Evolutionary conservation across 371 early-diverging fungal genomes (phyloP).

Genomic region (Mortierella sp.): DNA sequence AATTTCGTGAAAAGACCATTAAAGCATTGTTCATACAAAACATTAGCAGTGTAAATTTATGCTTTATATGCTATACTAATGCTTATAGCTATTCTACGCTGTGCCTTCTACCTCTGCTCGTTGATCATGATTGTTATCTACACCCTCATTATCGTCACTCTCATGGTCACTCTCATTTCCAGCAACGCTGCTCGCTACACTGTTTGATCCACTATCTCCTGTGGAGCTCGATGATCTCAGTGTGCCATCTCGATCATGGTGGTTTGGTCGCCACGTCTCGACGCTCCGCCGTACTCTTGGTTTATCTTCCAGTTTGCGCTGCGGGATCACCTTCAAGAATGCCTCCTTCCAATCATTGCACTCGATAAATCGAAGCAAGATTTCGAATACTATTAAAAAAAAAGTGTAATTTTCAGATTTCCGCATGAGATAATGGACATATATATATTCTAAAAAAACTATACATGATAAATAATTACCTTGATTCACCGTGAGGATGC

Average conservation of each 20-base stretch:
- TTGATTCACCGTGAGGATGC: constrained; percentile 94
- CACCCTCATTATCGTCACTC: constrained; percentile 11
- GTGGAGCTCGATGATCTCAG: not conserved
- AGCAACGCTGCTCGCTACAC: constrained; percentile 33
- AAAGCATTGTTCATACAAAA: no score
- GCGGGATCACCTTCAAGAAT: constrained; percentile 88
- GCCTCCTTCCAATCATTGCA: constrained; percentile 82
- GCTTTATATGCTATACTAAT: no score
- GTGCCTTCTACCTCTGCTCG: not conserved
- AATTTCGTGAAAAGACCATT: no score
- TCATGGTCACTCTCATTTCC: constrained; percentile 28
- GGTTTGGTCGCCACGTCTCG: constrained; percentile 29
- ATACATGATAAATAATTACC: constrained; percentile 57
- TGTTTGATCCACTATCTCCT: constrained; percentile 19
- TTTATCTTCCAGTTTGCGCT: constrained; percentile 79
- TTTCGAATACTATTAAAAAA: constrained; percentile 75
- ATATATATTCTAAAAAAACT: not conserved
- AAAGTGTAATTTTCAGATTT: no score
- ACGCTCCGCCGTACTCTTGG: constrained; percentile 55
- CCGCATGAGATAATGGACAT: not conserved
- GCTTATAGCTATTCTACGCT: not conserved
- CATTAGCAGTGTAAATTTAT: no score
- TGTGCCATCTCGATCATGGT: constrained; percentile 10
- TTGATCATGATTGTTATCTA: not conserved
- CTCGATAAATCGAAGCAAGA: constrained; percentile 82